phyloP scores from a whole-genome alignment of 208 protist genomes.

The Acanthamoeba culbertsoni region DNA sequence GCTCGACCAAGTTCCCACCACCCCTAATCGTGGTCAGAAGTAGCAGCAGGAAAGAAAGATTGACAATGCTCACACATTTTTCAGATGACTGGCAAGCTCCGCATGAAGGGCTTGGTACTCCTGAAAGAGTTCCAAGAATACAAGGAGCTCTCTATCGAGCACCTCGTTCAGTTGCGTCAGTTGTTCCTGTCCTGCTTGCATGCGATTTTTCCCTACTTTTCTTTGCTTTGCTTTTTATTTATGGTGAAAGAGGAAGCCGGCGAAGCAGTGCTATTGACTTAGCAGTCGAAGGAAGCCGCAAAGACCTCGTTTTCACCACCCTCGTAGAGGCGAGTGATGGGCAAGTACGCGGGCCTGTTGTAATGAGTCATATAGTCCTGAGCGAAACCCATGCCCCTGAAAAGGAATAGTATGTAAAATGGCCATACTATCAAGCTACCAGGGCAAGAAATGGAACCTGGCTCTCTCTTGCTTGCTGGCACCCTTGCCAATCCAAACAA shows the following conservation, averaged over 20 bases:
- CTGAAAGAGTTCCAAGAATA: neutral
- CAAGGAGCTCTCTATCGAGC: neutral
- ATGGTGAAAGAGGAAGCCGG: too few relatives aligned
- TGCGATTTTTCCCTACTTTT: too few relatives aligned
- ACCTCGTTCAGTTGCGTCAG: neutral
- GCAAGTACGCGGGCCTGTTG: conserved; percentile 12
- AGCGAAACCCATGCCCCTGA: neutral
- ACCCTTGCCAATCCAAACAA: conserved; percentile 67
- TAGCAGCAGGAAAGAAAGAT: neutral
- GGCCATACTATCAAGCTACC: neutral
- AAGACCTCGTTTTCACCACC: conserved; percentile 53
- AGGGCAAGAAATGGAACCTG: neutral
- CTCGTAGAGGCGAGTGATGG: conserved; percentile 33
- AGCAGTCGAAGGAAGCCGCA: neutral
- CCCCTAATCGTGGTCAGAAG: neutral
- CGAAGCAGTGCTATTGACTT: too few relatives aligned
- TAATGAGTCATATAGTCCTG: neutral
- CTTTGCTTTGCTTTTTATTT: too few relatives aligned
- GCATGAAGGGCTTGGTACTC: neutral
- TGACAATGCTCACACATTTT: neutral
- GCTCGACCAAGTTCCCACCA: conserved; percentile 32
- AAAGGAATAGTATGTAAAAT: neutral
- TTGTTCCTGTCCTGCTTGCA: neutral
- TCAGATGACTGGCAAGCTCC: neutral
- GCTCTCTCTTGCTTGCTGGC: neutral